Percentiles rank a stretch among this genome's conserved stretches.
Evolutionary conservation across 1,284 basidiomycete species (phyloP).

Genomic region (Sanghuangporus sanghuang): DNA sequence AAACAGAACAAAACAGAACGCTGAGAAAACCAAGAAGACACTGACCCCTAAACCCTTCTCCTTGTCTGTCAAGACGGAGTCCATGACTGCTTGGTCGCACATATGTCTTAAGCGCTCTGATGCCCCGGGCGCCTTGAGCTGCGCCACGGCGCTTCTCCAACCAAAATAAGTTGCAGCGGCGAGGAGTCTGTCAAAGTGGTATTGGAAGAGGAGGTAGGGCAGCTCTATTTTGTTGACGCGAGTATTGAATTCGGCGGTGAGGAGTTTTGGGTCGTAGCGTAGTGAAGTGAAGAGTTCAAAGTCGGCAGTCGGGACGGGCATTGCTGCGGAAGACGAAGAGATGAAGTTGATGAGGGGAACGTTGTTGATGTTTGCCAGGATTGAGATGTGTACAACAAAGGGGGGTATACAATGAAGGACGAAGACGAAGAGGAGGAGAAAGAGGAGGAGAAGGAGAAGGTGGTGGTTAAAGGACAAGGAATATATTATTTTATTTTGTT

Average conservation of each 20-base stretch:
- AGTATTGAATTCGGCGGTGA: conserved; percentile 50
- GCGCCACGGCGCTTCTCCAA: conserved; percentile 37
- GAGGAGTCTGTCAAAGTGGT: conserved; percentile 53
- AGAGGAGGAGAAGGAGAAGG: not conserved
- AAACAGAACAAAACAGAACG: not conserved
- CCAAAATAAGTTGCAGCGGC: conserved; percentile 43
- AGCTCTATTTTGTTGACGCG: conserved; percentile 39
- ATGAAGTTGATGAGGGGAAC: not conserved
- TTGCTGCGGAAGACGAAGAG: not conserved
- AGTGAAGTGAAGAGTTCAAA: conserved; percentile 48
- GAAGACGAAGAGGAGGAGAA: not conserved
- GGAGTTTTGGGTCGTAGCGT: conserved; percentile 50
- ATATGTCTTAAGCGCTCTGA: conserved; percentile 33
- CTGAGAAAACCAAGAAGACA: not conserved
- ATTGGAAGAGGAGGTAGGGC: conserved; percentile 51
- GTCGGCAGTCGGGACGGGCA: conserved; percentile 8
- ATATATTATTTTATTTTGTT: not conserved
- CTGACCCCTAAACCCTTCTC: conserved; percentile 13
- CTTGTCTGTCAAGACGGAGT: conserved; percentile 11
- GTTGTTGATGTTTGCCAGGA: not conserved
- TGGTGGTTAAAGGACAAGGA: not conserved
- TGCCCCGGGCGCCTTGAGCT: conserved; percentile 25
- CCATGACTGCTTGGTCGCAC: conserved; percentile 40
- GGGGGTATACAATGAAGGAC: not conserved
- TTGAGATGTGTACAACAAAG: not conserved